Evolutionary conservation across 78 protist species (phyloP), one percentile per base, ranked within the genome.

Genomic region (Dictyostelium capitatum): DNA sequence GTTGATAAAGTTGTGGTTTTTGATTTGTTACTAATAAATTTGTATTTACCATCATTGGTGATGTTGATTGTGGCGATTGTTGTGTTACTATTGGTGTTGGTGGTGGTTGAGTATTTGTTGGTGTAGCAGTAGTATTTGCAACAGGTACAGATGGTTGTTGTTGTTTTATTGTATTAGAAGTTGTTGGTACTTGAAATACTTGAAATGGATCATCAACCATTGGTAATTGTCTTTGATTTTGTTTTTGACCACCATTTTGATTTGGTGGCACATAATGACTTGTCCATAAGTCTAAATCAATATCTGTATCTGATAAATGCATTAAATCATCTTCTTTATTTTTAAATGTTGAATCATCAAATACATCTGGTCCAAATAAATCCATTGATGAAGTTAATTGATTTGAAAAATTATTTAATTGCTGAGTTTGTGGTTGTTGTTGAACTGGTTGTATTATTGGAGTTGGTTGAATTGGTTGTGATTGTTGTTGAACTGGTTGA

Each of bases 301-400:
- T 87, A 59, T 87, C 93, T 1, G 93, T 77, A 32, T 77, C 93
- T 65, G 93, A 87, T 14, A 87, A 75, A 64, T 87, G 93, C 93
- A 87, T 87, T n/a, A 87, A 30, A 78, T 87, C 93, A 77, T 87
- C 93, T 6, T 87, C 93, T 51, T 87, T 87, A 11, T 77, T 87
- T 11, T n/a, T 79, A 50, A 51, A 46, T 7, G 54, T 41, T 17
- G 23, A 1, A 12, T 30, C 14, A 56, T 79, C 83, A 62, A 59
- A 75, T 56, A 56, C 48, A 74, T 87, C 93, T 14, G 85, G 30
- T 6, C 93, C 93, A 77, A 87, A 87, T 10, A 87, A 12, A 65
- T 87, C 93, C 46, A 87, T 87, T 11, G 82, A 83, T 54, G 83
- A 74, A 59, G 28, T 59, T 62, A 62, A 62, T 62, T 62, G 70